These are phyloP conservation scores for Zygosaccharomyces lentus DNA, from an alignment of 805 yeast genomes.

Conservation along the genomic window DNA sequence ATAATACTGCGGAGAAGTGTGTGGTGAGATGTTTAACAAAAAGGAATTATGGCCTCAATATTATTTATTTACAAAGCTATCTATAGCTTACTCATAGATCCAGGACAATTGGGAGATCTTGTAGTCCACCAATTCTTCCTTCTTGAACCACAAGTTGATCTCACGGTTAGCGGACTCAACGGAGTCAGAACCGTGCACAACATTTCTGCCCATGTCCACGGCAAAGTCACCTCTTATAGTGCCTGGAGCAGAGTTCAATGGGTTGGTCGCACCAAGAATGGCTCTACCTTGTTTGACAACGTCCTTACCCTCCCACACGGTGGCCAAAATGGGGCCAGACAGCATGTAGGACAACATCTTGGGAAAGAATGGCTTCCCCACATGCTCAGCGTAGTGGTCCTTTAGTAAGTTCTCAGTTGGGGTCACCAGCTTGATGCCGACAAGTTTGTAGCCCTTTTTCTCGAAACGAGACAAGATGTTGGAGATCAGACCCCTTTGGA, in stretches of 20 bases:
- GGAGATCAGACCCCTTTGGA: constrained; percentile 96
- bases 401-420: constrained; percentile 86
- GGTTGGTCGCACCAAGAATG: constrained; percentile 98
- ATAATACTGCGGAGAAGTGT: not conserved
- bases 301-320: constrained; percentile 99
- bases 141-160: constrained; percentile 95
- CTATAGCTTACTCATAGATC: constrained; percentile 77
- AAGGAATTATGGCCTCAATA: not conserved
- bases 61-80: constrained; percentile 6
- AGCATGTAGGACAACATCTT: constrained; percentile 92
- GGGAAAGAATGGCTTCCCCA: constrained; percentile 96
- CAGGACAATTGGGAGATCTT: constrained; percentile 78
- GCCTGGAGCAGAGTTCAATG: constrained; percentile 95
- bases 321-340: constrained; percentile 98
- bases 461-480: constrained; percentile 90
- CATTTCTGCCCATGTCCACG: constrained; percentile 98
- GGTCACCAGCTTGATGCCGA: constrained; percentile 84
- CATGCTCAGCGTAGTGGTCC: constrained; percentile 94
- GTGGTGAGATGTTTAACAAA: not conserved
- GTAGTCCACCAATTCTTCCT: constrained; percentile 92
- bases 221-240: constrained; percentile 99
- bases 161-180: constrained; percentile 97
- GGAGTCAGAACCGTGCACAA: constrained; percentile 98
- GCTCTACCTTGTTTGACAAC: constrained; percentile 98
- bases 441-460: constrained; percentile 96